Evolutionary conservation across 2,329 filamentous ascomycete genomes (phyloP).

Genomic region (Neonectria neomacrospora): DNA sequence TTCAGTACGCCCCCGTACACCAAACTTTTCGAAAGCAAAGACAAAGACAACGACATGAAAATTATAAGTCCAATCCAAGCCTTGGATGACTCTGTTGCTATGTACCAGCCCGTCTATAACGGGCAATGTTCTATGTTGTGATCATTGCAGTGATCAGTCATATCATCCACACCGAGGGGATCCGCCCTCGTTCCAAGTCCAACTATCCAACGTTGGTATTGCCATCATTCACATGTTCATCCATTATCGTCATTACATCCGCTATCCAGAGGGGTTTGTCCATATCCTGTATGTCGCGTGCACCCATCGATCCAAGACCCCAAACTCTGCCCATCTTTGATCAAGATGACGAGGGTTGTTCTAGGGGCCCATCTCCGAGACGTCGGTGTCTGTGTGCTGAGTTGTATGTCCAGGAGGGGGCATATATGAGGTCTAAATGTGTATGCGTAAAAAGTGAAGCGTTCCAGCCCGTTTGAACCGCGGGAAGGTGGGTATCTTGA

Average conservation of each 20-base stretch:
- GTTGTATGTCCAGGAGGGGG: constrained; percentile 10
- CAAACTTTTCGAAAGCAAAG: background rate
- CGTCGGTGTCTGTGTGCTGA: constrained; percentile 1
- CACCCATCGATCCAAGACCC: constrained; percentile 18
- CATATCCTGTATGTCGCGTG: constrained; percentile 31
- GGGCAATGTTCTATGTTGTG: constrained; percentile 12
- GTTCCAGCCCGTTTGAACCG: constrained; percentile 40
- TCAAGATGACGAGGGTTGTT: background rate
- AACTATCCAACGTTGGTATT: constrained; percentile 17
- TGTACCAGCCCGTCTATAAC: constrained; percentile 4
- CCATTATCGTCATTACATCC: constrained; percentile 40
- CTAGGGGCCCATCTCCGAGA: background rate
- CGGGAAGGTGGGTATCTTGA: constrained; percentile 44
- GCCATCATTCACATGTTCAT: constrained; percentile 34
- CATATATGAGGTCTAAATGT: constrained; percentile 17
- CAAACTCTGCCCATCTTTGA: background rate
- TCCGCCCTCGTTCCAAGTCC: constrained; percentile 9
- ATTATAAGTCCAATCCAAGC: constrained; percentile 6
- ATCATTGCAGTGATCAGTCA: constrained; percentile 5
- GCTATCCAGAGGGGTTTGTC: constrained; percentile 25
- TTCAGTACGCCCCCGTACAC: background rate
- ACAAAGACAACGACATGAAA: too few species aligned
- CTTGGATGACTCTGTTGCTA: background rate
- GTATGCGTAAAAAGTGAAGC: constrained; percentile 12
- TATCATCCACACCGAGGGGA: constrained; percentile 1